A percentile compares a stretch with the other conserved stretches of the same genome.
Evolutionary conservation across 345 rosid genomes (phyloP).

Genomic region (Luvunga scandens): DNA sequence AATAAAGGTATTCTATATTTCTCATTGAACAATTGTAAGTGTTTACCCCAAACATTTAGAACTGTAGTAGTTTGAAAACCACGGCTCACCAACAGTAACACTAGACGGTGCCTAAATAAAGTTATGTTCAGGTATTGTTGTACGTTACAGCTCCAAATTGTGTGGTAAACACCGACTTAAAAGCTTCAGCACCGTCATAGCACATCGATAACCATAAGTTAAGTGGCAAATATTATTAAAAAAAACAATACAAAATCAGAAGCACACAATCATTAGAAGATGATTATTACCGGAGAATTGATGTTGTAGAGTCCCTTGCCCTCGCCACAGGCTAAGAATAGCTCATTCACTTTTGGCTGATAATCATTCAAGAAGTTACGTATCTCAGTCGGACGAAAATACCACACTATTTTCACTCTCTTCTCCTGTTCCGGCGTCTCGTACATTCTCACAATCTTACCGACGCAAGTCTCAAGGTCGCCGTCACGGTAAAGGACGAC

Average conservation of each 20-base stretch:
- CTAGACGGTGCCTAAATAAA: too few relatives aligned
- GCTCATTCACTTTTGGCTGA: constrained; percentile 48
- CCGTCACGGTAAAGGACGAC: constrained; percentile 23
- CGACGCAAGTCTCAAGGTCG: constrained; percentile 37
- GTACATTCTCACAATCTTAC: constrained; percentile 48
- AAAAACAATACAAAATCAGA: neutral
- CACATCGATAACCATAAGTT: too few relatives aligned
- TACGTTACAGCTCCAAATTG: too few relatives aligned
- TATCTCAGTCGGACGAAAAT: constrained; percentile 52
- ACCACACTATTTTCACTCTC: constrained; percentile 53
- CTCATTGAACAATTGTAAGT: too few relatives aligned
- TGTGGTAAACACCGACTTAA: too few relatives aligned
- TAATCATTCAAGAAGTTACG: constrained; percentile 35
- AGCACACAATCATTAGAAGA: neutral
- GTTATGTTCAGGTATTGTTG: too few relatives aligned
- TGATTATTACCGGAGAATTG: constrained; percentile 37
- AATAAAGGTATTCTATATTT: too few relatives aligned
- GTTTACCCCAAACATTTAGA: too few relatives aligned
- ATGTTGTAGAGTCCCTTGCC: constrained; percentile 38
- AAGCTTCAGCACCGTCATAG: too few relatives aligned
- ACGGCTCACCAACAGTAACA: too few relatives aligned
- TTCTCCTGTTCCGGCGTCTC: constrained; percentile 40
- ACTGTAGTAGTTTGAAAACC: too few relatives aligned
- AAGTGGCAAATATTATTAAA: neutral
- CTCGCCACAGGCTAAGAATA: constrained; percentile 61